Conservation (phyloP, 495 filamentous ascomycete species). For the Sordaria brevicollis region DNA sequence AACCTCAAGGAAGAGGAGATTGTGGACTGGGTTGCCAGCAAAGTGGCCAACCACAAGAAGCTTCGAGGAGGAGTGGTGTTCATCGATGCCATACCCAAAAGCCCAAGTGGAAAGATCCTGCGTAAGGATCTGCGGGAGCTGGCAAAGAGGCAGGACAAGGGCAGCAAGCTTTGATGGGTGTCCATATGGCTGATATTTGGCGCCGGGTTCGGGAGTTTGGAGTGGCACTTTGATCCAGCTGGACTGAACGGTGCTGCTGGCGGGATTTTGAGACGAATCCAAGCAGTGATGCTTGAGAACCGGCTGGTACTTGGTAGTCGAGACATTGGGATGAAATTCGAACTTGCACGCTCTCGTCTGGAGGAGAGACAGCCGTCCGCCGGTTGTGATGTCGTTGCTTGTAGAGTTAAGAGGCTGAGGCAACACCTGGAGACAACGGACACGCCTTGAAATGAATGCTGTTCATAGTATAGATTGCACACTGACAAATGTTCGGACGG, state of each 20-base stretch:
- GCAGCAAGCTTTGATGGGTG: slow-evolving; percentile 9
- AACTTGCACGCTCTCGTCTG: too few species aligned
- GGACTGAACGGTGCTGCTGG: background rate
- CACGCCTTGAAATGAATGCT: too few species aligned
- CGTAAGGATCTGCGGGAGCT: slow-evolving; percentile 43
- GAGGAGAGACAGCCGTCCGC: too few species aligned
- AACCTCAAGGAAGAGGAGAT: slow-evolving; percentile 17
- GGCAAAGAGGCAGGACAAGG: slow-evolving; percentile 12
- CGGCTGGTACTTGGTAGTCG: too few species aligned
- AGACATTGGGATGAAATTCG: too few species aligned
- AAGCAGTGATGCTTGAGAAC: too few species aligned
- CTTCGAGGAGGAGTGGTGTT: slow-evolving; percentile 70
- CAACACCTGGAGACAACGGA: too few species aligned
- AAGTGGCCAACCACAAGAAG: slow-evolving; percentile 60
- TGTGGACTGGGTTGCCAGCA: slow-evolving; percentile 22
- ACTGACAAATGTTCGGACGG: too few species aligned
- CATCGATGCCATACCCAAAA: slow-evolving; percentile 72
- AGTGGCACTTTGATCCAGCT: background rate
- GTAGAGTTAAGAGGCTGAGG: too few species aligned
- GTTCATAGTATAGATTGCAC: too few species aligned
- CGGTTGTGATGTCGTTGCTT: too few species aligned
- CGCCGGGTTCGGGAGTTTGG: background rate
- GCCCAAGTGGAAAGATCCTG: slow-evolving; percentile 71
- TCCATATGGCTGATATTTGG: background rate
- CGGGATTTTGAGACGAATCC: background rate